Evolutionary conservation across 305 asterid genomes (phyloP).

Genomic region (Fraxinus latifolia): DNA sequence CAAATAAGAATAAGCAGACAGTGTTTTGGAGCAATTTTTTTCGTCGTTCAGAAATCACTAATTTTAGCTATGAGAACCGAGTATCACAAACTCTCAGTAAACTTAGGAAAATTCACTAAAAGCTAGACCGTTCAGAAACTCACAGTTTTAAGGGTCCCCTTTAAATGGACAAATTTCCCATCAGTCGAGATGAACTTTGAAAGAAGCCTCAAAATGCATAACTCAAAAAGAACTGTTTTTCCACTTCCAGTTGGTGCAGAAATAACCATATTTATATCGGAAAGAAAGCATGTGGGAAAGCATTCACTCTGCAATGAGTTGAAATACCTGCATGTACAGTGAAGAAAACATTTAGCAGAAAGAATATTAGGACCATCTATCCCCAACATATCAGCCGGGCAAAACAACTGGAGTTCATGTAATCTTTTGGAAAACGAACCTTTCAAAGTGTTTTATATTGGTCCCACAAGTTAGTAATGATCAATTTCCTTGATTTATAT

Average conservation of each 20-base stretch:
- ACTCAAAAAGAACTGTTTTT: conserved; percentile 89
- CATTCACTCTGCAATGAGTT: conserved; percentile 96
- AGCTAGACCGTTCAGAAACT: conserved; percentile 24
- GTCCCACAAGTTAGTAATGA: conserved; percentile 3
- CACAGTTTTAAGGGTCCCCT: conserved; percentile 90
- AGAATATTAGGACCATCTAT: conserved; percentile 14
- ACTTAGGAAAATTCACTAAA: neutral
- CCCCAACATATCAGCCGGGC: conserved; percentile 1
- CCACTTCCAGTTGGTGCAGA: conserved; percentile 99
- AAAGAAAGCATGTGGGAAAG: conserved; percentile 74
- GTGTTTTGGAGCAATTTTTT: neutral
- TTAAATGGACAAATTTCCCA: conserved; percentile 56
- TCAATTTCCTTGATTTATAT: conserved; percentile 11
- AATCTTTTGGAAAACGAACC: conserved; percentile 2
- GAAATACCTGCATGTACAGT: conserved; percentile 57
- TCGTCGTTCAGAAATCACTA: neutral
- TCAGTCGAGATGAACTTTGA: conserved; percentile 68
- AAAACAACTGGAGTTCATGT: neutral
- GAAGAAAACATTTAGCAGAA: conserved; percentile 12
- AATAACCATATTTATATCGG: conserved; percentile 91
- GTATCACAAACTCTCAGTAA: neutral
- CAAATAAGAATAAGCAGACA: conserved; percentile 16
- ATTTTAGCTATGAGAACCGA: conserved; percentile 8
- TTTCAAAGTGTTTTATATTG: conserved; percentile 3
- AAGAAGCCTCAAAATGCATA: conserved; percentile 91